phyloP scores from a whole-genome alignment of 2,329 filamentous ascomycete species.

The Sclerotiophoma versabilis region DNA sequence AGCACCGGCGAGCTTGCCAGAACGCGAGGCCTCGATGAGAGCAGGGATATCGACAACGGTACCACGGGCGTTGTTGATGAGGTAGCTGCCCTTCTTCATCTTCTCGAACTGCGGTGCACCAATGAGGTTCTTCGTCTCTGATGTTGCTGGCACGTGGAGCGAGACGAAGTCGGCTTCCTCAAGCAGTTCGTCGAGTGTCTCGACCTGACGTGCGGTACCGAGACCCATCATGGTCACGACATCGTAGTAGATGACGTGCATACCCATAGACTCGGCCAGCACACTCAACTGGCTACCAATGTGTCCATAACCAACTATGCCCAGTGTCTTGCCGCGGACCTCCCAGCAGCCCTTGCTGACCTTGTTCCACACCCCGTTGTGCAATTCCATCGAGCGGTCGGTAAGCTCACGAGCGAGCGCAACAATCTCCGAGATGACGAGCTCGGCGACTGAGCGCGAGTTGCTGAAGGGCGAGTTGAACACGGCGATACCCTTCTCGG shows the following conservation, averaged over 20 bases:
- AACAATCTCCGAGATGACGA: slow-evolving; percentile 95
- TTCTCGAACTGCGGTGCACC: slow-evolving; percentile 76
- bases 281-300: slow-evolving; percentile 97
- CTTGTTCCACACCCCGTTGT: slow-evolving; percentile 96
- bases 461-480: slow-evolving; percentile 99
- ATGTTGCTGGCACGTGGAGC: slow-evolving; percentile 89
- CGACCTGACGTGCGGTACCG: slow-evolving; percentile 84
- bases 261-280: slow-evolving; percentile 95
- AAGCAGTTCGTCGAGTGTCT: slow-evolving; percentile 78
- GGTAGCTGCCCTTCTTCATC: slow-evolving; percentile 92
- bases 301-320: slow-evolving; percentile 96
- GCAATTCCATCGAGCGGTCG: slow-evolving; percentile 93
- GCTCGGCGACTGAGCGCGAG: slow-evolving; percentile 93
- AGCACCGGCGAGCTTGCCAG: slow-evolving; percentile 87
- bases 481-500: slow-evolving; percentile 86
- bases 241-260: slow-evolving; percentile 98
- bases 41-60: slow-evolving; percentile 94
- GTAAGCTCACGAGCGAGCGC: slow-evolving; percentile 87
- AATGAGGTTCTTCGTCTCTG: slow-evolving; percentile 94
- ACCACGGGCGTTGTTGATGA: slow-evolving; percentile 95
- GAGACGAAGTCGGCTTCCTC: slow-evolving; percentile 88
- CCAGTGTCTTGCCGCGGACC: slow-evolving; percentile 94
- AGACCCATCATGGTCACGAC: slow-evolving; percentile 92
- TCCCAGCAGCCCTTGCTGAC: slow-evolving; percentile 98
- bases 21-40: slow-evolving; percentile 84